These are phyloP conservation scores for Prillingera fragicola DNA, from an alignment of 1,284 basidiomycete species.

Conservation along the genomic window DNA sequence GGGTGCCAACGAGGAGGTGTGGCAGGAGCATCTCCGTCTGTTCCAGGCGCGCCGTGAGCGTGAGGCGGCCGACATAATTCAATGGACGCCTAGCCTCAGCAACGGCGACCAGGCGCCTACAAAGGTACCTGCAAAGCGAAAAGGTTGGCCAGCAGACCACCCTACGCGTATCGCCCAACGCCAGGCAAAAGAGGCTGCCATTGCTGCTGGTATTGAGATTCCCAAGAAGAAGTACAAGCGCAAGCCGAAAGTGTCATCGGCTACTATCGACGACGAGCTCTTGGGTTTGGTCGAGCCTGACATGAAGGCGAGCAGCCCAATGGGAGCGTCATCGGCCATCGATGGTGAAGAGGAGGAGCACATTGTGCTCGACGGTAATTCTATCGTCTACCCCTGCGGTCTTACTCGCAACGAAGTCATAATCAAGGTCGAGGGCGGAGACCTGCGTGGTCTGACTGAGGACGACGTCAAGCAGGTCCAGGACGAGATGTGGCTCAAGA, in stretches of 20 bases:
- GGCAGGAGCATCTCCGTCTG: conserved; percentile 31
- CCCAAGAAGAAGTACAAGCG: conserved; percentile 26
- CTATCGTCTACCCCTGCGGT: conserved; percentile 35
- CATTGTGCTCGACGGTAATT: conserved; percentile 15
- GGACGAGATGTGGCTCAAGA: conserved; percentile 42
- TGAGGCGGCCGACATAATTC: conserved; percentile 28
- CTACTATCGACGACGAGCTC: conserved; percentile 39
- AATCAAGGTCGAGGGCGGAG: conserved; percentile 24
- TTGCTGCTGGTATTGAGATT: conserved; percentile 19
- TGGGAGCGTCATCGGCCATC: conserved; percentile 8
- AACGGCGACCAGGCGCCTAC: conserved; percentile 7
- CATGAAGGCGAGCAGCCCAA: conserved; percentile 10
- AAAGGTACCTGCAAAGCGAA: conserved; percentile 21
- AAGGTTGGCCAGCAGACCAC: conserved; percentile 29
- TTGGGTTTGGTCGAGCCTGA: conserved; percentile 41
- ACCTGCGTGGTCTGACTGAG: conserved; percentile 35
- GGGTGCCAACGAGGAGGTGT: conserved; percentile 36
- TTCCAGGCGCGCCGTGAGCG: conserved; percentile 38
- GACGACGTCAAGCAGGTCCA: conserved; percentile 44
- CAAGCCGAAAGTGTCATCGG: conserved; percentile 18
- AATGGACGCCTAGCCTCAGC: conserved; percentile 13
- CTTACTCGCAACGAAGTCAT: conserved; percentile 38
- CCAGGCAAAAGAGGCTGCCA: conserved; percentile 27
- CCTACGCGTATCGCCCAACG: conserved; percentile 27
- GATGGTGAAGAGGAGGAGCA: conserved; percentile 17